Percentiles rank a stretch among this genome's conserved stretches.
phyloP scores from a whole-genome alignment of 2,329 filamentous ascomycete genomes.

The Phaeosphaeria sp. region DNA sequence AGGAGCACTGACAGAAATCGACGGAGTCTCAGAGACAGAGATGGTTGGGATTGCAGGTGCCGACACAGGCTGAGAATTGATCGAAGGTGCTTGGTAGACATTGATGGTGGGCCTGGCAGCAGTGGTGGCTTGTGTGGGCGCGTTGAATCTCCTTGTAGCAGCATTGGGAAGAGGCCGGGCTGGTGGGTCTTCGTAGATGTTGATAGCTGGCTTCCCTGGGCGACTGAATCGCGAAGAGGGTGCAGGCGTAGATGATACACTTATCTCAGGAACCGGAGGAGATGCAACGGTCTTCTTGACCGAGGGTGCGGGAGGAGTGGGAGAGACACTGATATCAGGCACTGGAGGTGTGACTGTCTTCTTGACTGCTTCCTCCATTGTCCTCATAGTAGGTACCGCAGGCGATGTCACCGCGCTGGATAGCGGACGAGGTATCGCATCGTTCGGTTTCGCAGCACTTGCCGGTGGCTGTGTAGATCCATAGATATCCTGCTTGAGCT shows the following conservation, averaged over 20 bases:
- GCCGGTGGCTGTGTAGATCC: conserved; percentile 27
- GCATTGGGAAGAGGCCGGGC: conserved; percentile 32
- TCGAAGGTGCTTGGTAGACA: conserved; percentile 52
- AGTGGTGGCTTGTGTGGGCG: neutral
- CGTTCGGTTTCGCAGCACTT: conserved; percentile 22
- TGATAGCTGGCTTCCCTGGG: conserved; percentile 28
- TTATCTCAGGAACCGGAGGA: too few relatives aligned
- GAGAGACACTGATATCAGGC: conserved; percentile 41
- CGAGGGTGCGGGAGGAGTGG: conserved; percentile 19
- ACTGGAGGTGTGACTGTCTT: conserved; percentile 33
- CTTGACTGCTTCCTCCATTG: conserved; percentile 48
- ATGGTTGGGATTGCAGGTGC: conserved; percentile 29
- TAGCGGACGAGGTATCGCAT: conserved; percentile 33
- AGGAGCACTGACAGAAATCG: conserved; percentile 23
- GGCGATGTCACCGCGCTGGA: conserved; percentile 51
- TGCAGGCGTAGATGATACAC: too few relatives aligned
- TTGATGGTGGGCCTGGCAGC: conserved; percentile 55
- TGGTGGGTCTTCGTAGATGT: conserved; percentile 37
- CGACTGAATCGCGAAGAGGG: conserved; percentile 27
- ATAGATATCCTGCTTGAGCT: conserved; percentile 65
- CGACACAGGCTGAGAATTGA: conserved; percentile 34
- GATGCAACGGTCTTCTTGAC: too few relatives aligned
- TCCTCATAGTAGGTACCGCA: conserved; percentile 59
- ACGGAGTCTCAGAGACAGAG: conserved; percentile 25
- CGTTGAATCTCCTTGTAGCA: neutral